Conservation (phyloP, 1,139 yeast genomes). For the Yamadazyma atlantica region DNA sequence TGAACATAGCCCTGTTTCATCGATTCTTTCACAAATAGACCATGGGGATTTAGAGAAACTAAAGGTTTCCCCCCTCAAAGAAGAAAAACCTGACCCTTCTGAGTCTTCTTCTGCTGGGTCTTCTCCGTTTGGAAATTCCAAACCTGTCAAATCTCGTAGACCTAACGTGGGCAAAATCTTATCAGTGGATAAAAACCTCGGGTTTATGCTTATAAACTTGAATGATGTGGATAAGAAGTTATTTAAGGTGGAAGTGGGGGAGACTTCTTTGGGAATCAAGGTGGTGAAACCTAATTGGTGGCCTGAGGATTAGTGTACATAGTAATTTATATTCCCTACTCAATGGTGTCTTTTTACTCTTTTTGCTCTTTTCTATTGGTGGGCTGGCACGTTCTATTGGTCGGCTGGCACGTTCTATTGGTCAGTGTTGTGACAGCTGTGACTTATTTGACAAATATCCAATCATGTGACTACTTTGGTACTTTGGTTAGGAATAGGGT, state of each 20-base stretch:
- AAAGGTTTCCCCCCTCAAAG: constrained; percentile 23
- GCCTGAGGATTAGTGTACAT: constrained; percentile 39
- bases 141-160: constrained; percentile 32
- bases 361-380: too few relatives aligned
- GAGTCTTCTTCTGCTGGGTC: constrained; percentile 8
- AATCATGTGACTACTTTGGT: too few relatives aligned
- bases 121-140: constrained; percentile 36
- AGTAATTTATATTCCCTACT: not conserved
- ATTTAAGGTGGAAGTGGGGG: constrained; percentile 30
- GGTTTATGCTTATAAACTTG: constrained; percentile 60
- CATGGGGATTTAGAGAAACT: constrained; percentile 22
- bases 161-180: constrained; percentile 60
- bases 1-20: constrained; percentile 18
- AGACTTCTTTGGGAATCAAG: constrained; percentile 39
- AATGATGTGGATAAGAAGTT: constrained; percentile 36
- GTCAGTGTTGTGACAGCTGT: too few relatives aligned
- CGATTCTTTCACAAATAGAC: constrained; percentile 18
- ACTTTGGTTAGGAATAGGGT: too few relatives aligned
- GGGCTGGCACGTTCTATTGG: too few relatives aligned
- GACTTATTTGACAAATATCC: too few relatives aligned
- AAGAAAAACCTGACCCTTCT: constrained; percentile 12
- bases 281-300: constrained; percentile 67
- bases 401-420: too few relatives aligned
- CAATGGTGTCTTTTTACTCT: too few relatives aligned
- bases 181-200: constrained; percentile 56